Evolutionary conservation across 2,329 filamentous ascomycete genomes (phyloP), one percentile per base, ranked within the genome.

Genomic region (Phialophora chinensis): DNA sequence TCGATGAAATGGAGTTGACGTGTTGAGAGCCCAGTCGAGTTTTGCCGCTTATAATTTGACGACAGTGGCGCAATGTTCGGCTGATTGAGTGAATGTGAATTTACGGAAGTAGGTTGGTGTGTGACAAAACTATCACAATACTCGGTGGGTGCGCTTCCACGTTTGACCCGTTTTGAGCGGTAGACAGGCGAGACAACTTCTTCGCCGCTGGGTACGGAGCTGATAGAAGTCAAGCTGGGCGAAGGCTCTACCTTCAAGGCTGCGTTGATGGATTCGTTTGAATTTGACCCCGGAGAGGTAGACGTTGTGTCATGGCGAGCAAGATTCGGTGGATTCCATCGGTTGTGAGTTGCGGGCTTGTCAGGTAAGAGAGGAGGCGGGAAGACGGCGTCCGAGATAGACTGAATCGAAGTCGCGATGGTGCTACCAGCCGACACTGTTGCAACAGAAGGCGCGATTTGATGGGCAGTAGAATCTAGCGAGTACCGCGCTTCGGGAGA

Each of bases 1-100:
- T 72, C 74, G 7, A 78, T 72, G 25, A 79, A 44, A 76, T 74
- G 6, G 74, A 74, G 33, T 29, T 67, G 68, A 11, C 44, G 33
- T 5, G 62, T 54, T 11, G 60, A 63, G 8, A 67, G 57, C 4
- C 56, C 55, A 20, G 59, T 52, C 14, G 59, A 52, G 33, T 42
- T 68, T 23, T 35, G 53, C 44, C 52, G 57, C 11, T 25, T 52
- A 12, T 25, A 35, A 35, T 49, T 56, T 27, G 62, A 31, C 5
- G 49, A 57, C 5, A 42, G 38, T 20, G 38, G 20, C 14, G 65
- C 59, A 38, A 52, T 47, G 55, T 44, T 56, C 6, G 67, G 60
- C 23, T n/a, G 60, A 3, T 50, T 25, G 31, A 33, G 60, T 20
- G 59, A 54, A 14, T 17, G 44, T 4, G 14, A 25, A 44, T 54